Percentiles rank a stretch among this genome's conserved stretches.
Conservation (phyloP, 2,329 filamentous ascomycete genomes). For the Xylariaceae sp. region DNA sequence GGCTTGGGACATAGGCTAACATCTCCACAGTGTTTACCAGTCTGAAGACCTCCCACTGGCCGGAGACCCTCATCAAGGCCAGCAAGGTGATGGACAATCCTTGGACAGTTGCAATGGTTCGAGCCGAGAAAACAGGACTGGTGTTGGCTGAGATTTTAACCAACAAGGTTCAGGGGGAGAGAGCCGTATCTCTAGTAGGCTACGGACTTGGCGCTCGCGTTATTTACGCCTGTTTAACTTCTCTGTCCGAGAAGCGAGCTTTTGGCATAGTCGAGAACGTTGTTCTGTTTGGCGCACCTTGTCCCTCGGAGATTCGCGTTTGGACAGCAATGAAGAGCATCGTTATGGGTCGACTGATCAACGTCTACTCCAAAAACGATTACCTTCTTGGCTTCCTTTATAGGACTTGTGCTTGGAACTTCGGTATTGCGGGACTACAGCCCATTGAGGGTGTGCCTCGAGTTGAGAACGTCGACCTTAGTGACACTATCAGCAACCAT, state of each 20-base stretch:
- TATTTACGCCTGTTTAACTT: conserved; percentile 81
- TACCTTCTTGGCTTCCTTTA: conserved; percentile 89
- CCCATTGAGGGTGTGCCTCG: conserved; percentile 69
- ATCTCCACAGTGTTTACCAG: conserved; percentile 56
- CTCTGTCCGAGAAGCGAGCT: conserved; percentile 76
- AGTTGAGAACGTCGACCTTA: conserved; percentile 73
- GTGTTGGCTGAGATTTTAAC: conserved; percentile 82
- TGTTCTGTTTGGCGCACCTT: conserved; percentile 83
- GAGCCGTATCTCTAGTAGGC: conserved; percentile 80
- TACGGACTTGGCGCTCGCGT: conserved; percentile 83
- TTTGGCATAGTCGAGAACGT: conserved; percentile 87
- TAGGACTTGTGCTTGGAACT: conserved; percentile 79
- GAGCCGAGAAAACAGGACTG: conserved; percentile 73
- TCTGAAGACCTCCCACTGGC: conserved; percentile 67
- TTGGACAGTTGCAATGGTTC: conserved; percentile 77
- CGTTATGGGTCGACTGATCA: conserved; percentile 83
- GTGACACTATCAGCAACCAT: conserved; percentile 71
- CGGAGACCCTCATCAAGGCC: conserved; percentile 67
- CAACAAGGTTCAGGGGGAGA: conserved; percentile 81
- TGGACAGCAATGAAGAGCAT: conserved; percentile 83
- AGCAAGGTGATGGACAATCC: conserved; percentile 82
- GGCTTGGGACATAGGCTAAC: conserved; percentile 26
- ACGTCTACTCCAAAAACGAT: conserved; percentile 87
- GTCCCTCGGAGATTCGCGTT: conserved; percentile 72
- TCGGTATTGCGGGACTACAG: conserved; percentile 85